These are phyloP conservation scores for Phaffia australis DNA, from an alignment of 768 basidiomycete genomes.

Conservation along the genomic window DNA sequence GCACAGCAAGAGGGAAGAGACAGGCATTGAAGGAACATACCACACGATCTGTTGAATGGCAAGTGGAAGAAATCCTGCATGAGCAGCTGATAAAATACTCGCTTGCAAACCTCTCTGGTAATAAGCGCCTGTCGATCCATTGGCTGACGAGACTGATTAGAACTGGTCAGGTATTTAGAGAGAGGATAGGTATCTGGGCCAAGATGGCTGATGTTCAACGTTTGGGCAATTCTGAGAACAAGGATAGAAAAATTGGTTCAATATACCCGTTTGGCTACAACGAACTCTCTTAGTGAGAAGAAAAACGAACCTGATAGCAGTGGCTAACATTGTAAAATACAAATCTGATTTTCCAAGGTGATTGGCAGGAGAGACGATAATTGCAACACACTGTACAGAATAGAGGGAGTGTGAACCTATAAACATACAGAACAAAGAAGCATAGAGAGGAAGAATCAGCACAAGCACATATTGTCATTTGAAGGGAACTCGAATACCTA, in stretches of 20 bases:
- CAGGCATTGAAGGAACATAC: neutral
- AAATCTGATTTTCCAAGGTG: conserved; percentile 29
- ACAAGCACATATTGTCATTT: too few species aligned
- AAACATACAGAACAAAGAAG: conserved; percentile 7
- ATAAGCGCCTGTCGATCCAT: conserved; percentile 20
- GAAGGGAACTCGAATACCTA: conserved; percentile 8
- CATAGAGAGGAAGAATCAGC: neutral
- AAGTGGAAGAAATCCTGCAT: conserved; percentile 30
- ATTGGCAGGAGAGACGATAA: conserved; percentile 26
- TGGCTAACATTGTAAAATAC: conserved; percentile 29
- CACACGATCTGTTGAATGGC: conserved; percentile 26
- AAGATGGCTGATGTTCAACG: conserved; percentile 28
- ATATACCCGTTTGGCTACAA: neutral
- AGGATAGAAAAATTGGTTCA: neutral
- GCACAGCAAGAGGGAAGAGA: conserved; percentile 16
- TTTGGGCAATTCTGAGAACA: conserved; percentile 24
- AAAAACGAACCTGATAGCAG: conserved; percentile 22
- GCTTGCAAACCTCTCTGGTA: conserved; percentile 27
- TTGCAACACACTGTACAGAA: conserved; percentile 28
- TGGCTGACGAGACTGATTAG: neutral
- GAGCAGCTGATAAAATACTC: conserved; percentile 28
- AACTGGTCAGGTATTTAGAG: neutral
- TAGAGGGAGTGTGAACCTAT: conserved; percentile 23
- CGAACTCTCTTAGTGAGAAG: neutral
- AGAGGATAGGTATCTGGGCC: conserved; percentile 25